Evolutionary conservation across 176 grass and related monocot genomes (phyloP).

Genomic region (Zea mays): Zm-B73-REFERENCE-NAM-5.0 NC_050100.1:213176501-213177000

Average conservation of each 20-base stretch:
- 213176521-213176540: constrained; percentile 97
- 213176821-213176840: constrained; percentile 25
- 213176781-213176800: constrained; percentile 6
- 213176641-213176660: constrained; percentile 71
- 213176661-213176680: constrained; percentile 13
- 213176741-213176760: constrained; percentile 14
- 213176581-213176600: constrained; percentile 68
- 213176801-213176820: constrained; percentile 24
- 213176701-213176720: background rate
- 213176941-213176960: constrained; percentile 94
- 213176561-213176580: constrained; percentile 88
- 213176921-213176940: constrained; percentile 93
- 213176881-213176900: constrained; percentile 79
- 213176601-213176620: constrained; percentile 99
- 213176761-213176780: constrained; percentile 26
- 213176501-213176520: constrained; percentile 88
- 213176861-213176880: constrained; percentile 25
- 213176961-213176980: constrained; percentile 92
- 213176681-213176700: constrained; percentile 25
- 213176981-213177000: constrained; percentile 71
- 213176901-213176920: constrained; percentile 82
- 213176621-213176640: constrained; percentile 96
- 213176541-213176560: constrained; percentile 97
- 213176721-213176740: constrained; percentile 35
- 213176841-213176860: background rate